Evolutionary conservation across 2,329 filamentous ascomycete species (phyloP), one percentile per base, ranked within the genome.

Genomic region (Bipolaris cookei): DNA sequence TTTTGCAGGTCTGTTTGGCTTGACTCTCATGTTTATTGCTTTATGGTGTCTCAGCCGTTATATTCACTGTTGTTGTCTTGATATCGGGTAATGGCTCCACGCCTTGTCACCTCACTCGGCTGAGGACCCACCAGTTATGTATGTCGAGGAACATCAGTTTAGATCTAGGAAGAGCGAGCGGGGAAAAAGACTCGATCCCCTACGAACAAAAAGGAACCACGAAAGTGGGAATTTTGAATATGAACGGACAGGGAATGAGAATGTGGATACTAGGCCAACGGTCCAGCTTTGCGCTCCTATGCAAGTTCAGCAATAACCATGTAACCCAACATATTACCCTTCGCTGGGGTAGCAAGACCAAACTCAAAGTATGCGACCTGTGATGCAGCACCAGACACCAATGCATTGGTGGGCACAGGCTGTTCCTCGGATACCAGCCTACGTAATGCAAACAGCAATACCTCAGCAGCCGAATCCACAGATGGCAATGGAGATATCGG

Each of bases 1-100:
- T 2, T 59, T 67, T 25, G 63, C 68, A 7, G 58, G 54, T 4
- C 23, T 69, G 18, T 70, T 70, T 46, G 69, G 70, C 13, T 41
- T 63, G 0, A 50, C 51, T 3, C 28, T 71, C 5, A 51, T 72
- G 1, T 70, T 61, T 47, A 49, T 66, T 4, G 51, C 42, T 1
- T 32, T 71, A 1, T 70, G 65, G 56, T 64, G 53, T 21, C 21
- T 65, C 0, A 58, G 65, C 6, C 49, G 55, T 21, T 71, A 57
- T 28, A 60, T 72, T 8, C 57, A 66, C 18, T 46, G 38, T 3
- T 34, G 55, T 35, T 69, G 66, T 21, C 20, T 56, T 2, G 54
- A 66, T 20, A 23, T 73, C 2, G 60, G 60, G 28, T 56, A 63
- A 10, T 71, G 63, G 59, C 58, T 68, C 25, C 56, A 63, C 7